These are phyloP conservation scores for Pulveroboletus sp. DNA, from an alignment of 1,284 basidiomycete species.

Conservation along the genomic window DNA sequence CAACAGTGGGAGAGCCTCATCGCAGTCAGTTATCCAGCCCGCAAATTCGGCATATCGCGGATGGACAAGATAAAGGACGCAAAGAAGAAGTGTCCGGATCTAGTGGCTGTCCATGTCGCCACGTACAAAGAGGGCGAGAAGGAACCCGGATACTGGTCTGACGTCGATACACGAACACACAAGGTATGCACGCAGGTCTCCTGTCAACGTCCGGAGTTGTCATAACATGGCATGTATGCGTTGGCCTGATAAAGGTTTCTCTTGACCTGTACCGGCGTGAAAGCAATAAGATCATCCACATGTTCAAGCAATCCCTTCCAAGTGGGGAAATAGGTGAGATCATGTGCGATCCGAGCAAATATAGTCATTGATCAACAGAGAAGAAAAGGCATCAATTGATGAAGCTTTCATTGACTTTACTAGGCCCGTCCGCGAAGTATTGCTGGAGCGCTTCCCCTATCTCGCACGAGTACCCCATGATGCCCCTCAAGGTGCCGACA, in stretches of 20 bases:
- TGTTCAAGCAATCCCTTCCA: slow-evolving; percentile 82
- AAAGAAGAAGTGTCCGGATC: slow-evolving; percentile 81
- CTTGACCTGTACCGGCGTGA: slow-evolving; percentile 94
- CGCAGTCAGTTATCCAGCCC: slow-evolving; percentile 94
- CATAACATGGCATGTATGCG: background rate
- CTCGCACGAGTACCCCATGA: slow-evolving; percentile 70
- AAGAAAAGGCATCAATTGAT: slow-evolving; percentile 84
- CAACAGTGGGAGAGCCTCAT: slow-evolving; percentile 92
- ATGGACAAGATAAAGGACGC: slow-evolving; percentile 81
- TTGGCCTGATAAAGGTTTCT: slow-evolving; percentile 64
- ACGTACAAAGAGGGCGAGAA: slow-evolving; percentile 90
- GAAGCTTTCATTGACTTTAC: slow-evolving; percentile 92
- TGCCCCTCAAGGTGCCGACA: slow-evolving; percentile 74
- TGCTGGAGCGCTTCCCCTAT: slow-evolving; percentile 77
- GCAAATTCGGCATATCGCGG: slow-evolving; percentile 86
- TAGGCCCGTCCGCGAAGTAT: slow-evolving; percentile 67
- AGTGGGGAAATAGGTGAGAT: slow-evolving; percentile 65
- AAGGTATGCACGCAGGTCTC: slow-evolving; percentile 60
- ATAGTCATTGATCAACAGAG: slow-evolving; percentile 3
- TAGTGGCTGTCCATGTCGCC: slow-evolving; percentile 90
- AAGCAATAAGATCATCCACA: slow-evolving; percentile 83
- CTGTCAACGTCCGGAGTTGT: background rate
- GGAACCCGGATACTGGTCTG: slow-evolving; percentile 88
- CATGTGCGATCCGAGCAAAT: background rate
- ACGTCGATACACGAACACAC: slow-evolving; percentile 86